These are phyloP conservation scores for Phytopythium montanum DNA, from an alignment of 352 stramenopile species.

Conservation along the genomic window DNA sequence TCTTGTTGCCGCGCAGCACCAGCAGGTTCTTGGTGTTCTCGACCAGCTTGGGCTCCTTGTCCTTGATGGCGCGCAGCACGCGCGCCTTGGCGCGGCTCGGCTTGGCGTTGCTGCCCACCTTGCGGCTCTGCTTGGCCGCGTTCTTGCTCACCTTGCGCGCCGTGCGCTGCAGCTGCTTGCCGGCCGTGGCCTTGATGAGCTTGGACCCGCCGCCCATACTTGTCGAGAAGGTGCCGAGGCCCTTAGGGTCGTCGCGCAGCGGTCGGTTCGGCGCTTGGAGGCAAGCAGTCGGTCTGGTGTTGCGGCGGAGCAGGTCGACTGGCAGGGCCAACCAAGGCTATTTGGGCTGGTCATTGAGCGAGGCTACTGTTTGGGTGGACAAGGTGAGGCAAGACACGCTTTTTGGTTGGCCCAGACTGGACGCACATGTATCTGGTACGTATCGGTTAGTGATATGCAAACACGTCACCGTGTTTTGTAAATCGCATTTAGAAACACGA, in stretches of 20 bases:
- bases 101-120: constrained; percentile 64
- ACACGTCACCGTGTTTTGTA: no score
- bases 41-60: constrained; percentile 89
- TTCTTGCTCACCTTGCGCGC: constrained; percentile 69
- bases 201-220: constrained; percentile 63
- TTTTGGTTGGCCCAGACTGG: constrained; percentile 44
- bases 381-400: background rate
- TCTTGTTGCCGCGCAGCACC: constrained; percentile 89
- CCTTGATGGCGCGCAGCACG: constrained; percentile 80
- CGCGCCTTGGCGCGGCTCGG: constrained; percentile 81
- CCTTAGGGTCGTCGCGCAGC: no score
- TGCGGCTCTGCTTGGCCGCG: constrained; percentile 63
- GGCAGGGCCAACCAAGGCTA: background rate
- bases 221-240: constrained; percentile 5
- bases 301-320: background rate
- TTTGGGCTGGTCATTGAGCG: background rate
- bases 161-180: constrained; percentile 63
- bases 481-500: no score
- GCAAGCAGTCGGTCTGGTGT: constrained; percentile 2
- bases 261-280: no score
- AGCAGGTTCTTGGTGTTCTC: constrained; percentile 91
- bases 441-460: background rate
- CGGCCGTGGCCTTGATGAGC: constrained; percentile 60
- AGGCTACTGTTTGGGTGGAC: background rate
- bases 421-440: background rate